Conservation (phyloP, 2,329 filamentous ascomycete species). For the Fusarium nurragi region DNA sequence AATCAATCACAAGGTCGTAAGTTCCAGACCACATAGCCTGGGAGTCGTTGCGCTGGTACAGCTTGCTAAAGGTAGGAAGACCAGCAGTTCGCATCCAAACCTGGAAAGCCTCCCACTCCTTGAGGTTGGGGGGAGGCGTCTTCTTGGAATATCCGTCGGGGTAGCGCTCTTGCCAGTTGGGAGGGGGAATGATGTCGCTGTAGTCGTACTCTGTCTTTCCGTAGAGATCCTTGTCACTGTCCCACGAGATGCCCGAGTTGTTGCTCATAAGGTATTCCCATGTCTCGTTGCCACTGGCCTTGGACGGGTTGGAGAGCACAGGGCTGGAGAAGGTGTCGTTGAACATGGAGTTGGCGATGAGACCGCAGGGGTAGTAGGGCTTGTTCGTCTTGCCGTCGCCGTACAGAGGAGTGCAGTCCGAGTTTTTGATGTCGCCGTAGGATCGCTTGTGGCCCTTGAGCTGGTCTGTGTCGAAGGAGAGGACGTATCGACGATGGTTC, state of each 20-base stretch:
- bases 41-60: slow-evolving; percentile 83
- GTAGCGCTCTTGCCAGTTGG: slow-evolving; percentile 82
- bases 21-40: slow-evolving; percentile 72
- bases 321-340: slow-evolving; percentile 87
- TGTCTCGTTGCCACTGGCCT: slow-evolving; percentile 44
- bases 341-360: slow-evolving; percentile 97
- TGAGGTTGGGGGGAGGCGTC: slow-evolving; percentile 75
- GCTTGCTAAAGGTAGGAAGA: slow-evolving; percentile 92
- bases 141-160: slow-evolving; percentile 73
- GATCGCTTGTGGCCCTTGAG: slow-evolving; percentile 74
- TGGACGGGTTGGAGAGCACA: slow-evolving; percentile 62
- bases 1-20: slow-evolving; percentile 80
- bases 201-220: slow-evolving; percentile 72
- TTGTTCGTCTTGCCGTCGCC: slow-evolving; percentile 60
- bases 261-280: slow-evolving; percentile 79
- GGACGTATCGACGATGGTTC: slow-evolving; percentile 96
- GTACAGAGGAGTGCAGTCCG: slow-evolving; percentile 80
- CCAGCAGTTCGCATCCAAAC: slow-evolving; percentile 99
- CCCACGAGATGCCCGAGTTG: slow-evolving; percentile 83
- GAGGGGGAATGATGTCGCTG: slow-evolving; percentile 78
- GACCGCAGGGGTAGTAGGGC: slow-evolving; percentile 91
- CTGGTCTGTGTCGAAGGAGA: slow-evolving; percentile 85
- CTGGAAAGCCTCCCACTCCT: slow-evolving; percentile 85
- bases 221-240: slow-evolving; percentile 83
- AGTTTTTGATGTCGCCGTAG: slow-evolving; percentile 67